phyloP scores from a whole-genome alignment of 345 rosid species.

The Xanthoceras sorbifolium region DNA sequence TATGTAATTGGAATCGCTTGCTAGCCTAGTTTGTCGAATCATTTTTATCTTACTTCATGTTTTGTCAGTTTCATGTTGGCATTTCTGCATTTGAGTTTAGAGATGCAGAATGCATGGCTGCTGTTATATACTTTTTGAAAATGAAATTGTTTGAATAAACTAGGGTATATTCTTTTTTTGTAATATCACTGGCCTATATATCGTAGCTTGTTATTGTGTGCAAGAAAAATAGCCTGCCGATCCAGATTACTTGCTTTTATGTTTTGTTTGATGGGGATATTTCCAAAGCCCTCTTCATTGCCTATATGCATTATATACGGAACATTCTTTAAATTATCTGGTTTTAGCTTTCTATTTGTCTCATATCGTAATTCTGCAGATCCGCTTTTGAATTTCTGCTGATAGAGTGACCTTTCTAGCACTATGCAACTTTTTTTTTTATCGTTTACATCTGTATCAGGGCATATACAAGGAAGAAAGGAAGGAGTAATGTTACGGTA shows the following conservation, averaged over 20 bases:
- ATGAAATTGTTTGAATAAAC: background rate
- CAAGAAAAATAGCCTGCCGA: background rate
- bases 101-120: background rate
- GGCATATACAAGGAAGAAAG: constrained; percentile 75
- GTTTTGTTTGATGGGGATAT: background rate
- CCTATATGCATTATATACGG: background rate
- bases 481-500: constrained; percentile 69
- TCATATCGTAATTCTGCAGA: background rate
- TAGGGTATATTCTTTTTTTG: background rate
- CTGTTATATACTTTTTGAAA: background rate
- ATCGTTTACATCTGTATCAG: constrained; percentile 32
- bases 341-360: background rate
- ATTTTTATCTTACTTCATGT: background rate
- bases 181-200: background rate
- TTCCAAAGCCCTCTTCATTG: background rate
- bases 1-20: too few relatives aligned
- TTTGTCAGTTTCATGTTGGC: background rate
- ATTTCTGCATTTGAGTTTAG: background rate
- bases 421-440: background rate
- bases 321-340: background rate
- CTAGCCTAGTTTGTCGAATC: background rate
- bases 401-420: constrained; percentile 3
- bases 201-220: background rate
- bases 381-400: background rate
- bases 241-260: background rate